Evolutionary conservation across 768 basidiomycete genomes (phyloP), one percentile per base, ranked within the genome.

Genomic region (Suillus luteus): DNA sequence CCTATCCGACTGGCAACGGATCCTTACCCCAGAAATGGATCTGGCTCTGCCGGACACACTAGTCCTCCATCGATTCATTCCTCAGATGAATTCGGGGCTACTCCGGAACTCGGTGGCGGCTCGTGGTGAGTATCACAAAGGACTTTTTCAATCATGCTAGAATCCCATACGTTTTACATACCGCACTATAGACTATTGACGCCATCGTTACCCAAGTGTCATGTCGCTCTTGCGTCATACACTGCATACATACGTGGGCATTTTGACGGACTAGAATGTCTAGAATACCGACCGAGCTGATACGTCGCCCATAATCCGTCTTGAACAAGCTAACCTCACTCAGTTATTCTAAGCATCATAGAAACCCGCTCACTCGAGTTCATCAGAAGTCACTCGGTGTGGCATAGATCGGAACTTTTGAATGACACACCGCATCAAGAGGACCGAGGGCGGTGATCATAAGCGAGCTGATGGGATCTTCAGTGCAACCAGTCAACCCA

Each of bases 1-100:
- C 88, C 89, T 6, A 76, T 92, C 22, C 83, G 83, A 14, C 76
- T 92, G 11, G 82, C 84, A 7, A 91, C 91, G 5, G 87, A 92
- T 66, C 70, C 79, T 2, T 90, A 83, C 81, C 78, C 74, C 71
- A 44, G 78, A 71, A 65, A 79, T 77, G 63, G 77, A 64, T 66
- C 68, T 22, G 69, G 70, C 11, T 12, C 67, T n/a, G 62, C 55
- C 35, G 48, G 10, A 9, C 22, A 10, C 2, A 44, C 58, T 24
- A 31, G 64, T 35, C 63, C 68, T 9, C 65, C 68, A 24, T 69
- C 67, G 27, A 54, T 66, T 59, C 64, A 63, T 27, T 63, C 62
- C 15, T 73, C 75, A 2, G 75, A 73, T 59, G 75, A 75, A n/a
- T 62, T 69, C 3, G 37, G 24, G 46, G 55, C 59, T 48, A 33